A percentile compares a stretch with the other conserved stretches of the same genome.
Conservation (phyloP, 1,139 yeast species). For the Sugiyamaella xylanicola region DNA sequence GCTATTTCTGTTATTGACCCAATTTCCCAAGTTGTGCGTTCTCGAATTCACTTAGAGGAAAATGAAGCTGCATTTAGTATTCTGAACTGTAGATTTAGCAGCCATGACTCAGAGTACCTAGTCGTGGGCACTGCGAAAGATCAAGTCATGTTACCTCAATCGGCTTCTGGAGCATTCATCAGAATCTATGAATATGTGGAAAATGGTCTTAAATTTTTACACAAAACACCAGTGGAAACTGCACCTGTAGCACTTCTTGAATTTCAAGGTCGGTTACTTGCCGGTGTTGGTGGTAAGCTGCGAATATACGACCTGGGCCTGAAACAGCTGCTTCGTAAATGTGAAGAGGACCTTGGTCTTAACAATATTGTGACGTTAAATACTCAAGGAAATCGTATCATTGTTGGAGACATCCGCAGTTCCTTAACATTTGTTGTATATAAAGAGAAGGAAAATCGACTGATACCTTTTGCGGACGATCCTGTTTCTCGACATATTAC, state of each 20-base stretch:
- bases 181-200: constrained; percentile 50
- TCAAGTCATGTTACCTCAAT: constrained; percentile 45
- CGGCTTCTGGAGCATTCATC: constrained; percentile 44
- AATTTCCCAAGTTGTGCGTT: constrained; percentile 44
- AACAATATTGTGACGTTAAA: constrained; percentile 54
- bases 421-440: constrained; percentile 63
- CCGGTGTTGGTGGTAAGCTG: constrained; percentile 57
- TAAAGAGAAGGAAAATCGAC: constrained; percentile 52
- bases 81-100: constrained; percentile 44
- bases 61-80: constrained; percentile 50
- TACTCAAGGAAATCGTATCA: constrained; percentile 60
- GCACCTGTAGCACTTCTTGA: constrained; percentile 53
- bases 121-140: constrained; percentile 53
- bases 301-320: constrained; percentile 74
- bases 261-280: constrained; percentile 65
- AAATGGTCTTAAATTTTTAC: constrained; percentile 53
- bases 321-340: constrained; percentile 73
- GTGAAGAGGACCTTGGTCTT: constrained; percentile 45
- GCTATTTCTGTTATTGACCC: constrained; percentile 56
- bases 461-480: constrained; percentile 73
- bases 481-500: constrained; percentile 67
- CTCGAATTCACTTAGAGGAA: constrained; percentile 47
- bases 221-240: constrained; percentile 60
- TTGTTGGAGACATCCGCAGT: constrained; percentile 66
- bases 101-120: constrained; percentile 45